phyloP scores from a whole-genome alignment of 1,139 yeast genomes.

The Blastobotrys serpentis region DNA sequence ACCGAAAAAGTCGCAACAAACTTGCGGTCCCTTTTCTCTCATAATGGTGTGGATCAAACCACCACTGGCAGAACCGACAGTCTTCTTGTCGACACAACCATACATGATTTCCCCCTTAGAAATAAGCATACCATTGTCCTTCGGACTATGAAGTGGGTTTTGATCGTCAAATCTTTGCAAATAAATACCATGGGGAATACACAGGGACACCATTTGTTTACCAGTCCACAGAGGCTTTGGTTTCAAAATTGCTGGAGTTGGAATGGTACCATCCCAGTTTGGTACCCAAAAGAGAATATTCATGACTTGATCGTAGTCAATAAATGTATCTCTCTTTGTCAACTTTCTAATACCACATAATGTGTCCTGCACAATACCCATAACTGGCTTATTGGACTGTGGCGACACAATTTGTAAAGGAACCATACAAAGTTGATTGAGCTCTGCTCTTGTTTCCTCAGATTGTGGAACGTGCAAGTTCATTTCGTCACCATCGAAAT shows the following conservation, averaged over 20 bases:
- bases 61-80: slow-evolving; percentile 98
- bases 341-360: slow-evolving; percentile 94
- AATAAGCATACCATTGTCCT: slow-evolving; percentile 88
- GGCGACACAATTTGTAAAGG: slow-evolving; percentile 98
- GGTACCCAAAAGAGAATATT: slow-evolving; percentile 97
- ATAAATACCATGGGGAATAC: slow-evolving; percentile 94
- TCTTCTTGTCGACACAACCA: slow-evolving; percentile 96
- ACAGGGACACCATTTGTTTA: slow-evolving; percentile 87
- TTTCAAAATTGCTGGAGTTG: slow-evolving; percentile 91
- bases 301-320: slow-evolving; percentile 93
- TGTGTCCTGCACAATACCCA: slow-evolving; percentile 99
- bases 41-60: slow-evolving; percentile 96
- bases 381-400: slow-evolving; percentile 96
- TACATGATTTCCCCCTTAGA: slow-evolving; percentile 92
- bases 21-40: slow-evolving; percentile 93
- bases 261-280: slow-evolving; percentile 97
- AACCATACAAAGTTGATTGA: slow-evolving; percentile 92
- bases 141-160: slow-evolving; percentile 77
- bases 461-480: slow-evolving; percentile 99
- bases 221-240: slow-evolving; percentile 99
- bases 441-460: slow-evolving; percentile 95
- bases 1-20: slow-evolving; percentile 88
- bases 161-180: slow-evolving; percentile 90
- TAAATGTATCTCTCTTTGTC: slow-evolving; percentile 85
- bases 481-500: slow-evolving; percentile 99